Percentiles rank a stretch among this genome's conserved stretches.
Evolutionary conservation across 225 moss, liverwort and hornwort species (phyloP).

Genomic region (Pleurozium schreberi): DNA sequence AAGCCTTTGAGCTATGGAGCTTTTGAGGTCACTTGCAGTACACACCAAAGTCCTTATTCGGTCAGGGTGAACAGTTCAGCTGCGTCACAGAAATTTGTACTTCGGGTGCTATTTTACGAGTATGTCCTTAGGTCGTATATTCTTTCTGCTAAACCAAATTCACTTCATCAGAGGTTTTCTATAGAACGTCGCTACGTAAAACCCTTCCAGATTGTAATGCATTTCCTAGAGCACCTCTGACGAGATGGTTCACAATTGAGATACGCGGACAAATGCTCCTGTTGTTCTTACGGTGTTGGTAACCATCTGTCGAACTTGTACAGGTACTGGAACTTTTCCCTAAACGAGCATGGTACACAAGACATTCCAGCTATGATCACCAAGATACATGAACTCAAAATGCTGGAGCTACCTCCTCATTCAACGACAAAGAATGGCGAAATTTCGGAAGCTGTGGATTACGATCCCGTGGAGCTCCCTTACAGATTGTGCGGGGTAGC

Average conservation of each 20-base stretch:
- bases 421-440: neutral
- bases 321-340: slow-evolving; percentile 88
- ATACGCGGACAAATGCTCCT: neutral
- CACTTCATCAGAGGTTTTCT: neutral
- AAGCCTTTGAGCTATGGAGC: neutral
- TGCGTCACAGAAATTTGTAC: neutral
- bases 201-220: neutral
- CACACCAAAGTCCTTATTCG: neutral
- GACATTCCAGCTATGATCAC: slow-evolving; percentile 79
- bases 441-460: slow-evolving; percentile 20
- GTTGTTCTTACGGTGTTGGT: neutral
- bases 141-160: neutral
- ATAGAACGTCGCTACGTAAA: neutral
- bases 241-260: neutral
- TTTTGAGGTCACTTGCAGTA: neutral
- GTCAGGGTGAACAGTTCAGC: neutral
- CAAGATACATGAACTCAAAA: slow-evolving; percentile 77
- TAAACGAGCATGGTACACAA: slow-evolving; percentile 80
- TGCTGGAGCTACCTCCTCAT: slow-evolving; percentile 47
- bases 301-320: neutral
- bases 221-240: neutral
- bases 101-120: neutral
- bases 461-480: slow-evolving; percentile 28
- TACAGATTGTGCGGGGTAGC: slow-evolving; percentile 79
- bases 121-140: neutral